phyloP scores from a whole-genome alignment of 208 protist genomes.

The Trypanosoma theileri region DNA sequence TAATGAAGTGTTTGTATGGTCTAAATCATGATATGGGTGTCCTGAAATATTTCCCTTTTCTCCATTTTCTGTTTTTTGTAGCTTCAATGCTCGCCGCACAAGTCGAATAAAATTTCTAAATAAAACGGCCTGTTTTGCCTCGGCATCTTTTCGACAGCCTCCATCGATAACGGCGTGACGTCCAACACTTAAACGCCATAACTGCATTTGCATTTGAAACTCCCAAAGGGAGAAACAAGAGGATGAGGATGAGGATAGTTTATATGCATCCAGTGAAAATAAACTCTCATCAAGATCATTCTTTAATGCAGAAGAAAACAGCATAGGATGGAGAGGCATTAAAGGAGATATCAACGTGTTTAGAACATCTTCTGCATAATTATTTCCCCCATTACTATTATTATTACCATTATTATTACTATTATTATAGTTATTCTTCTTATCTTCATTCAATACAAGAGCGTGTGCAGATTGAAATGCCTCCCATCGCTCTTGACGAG shows the following conservation, averaged over 20 bases:
- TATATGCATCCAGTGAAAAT: background rate
- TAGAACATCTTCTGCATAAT: conserved; percentile 12
- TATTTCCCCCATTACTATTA: background rate
- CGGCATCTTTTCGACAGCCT: conserved; percentile 17
- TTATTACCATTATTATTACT: background rate
- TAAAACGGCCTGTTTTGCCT: conserved; percentile 19
- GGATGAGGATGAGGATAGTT: background rate
- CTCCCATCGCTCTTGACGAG: conserved; percentile 55
- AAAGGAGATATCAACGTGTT: conserved; percentile 4
- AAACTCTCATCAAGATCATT: too few species aligned
- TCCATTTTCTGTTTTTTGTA: background rate
- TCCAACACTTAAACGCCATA: conserved; percentile 23
- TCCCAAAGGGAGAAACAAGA: conserved; percentile 8
- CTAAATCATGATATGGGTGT: too few species aligned
- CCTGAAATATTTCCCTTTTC: background rate
- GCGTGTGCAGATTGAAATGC: conserved; percentile 30
- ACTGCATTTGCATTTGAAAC: conserved; percentile 17
- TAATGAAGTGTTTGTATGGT: background rate
- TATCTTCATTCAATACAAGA: background rate
- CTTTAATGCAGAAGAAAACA: conserved; percentile 13
- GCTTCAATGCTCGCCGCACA: conserved; percentile 9
- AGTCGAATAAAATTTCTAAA: conserved; percentile 20
- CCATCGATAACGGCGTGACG: conserved; percentile 27
- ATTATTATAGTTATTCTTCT: background rate
- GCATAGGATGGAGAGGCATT: conserved; percentile 17